Percentiles rank a stretch among this genome's conserved stretches.
Conservation (phyloP, 1,284 basidiomycete genomes). For the Garcileccinum viscosum region DNA sequence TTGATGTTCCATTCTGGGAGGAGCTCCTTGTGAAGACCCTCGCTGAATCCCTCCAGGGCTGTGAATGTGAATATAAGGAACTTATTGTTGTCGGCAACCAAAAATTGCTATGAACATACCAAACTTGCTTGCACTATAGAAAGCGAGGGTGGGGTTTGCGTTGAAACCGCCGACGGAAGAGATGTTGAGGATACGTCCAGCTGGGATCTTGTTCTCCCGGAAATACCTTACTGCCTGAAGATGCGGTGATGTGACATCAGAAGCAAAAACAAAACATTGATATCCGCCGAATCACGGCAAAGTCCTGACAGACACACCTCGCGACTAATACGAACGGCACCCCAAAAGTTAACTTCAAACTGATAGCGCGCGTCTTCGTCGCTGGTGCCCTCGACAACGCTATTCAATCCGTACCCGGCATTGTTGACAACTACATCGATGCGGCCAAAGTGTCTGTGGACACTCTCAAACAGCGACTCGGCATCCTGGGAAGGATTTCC, state of each 20-base stretch:
- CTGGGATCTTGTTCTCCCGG: slow-evolving; percentile 26
- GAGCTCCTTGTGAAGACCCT: slow-evolving; percentile 29
- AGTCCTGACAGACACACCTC: slow-evolving; percentile 24
- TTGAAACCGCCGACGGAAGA: slow-evolving; percentile 30
- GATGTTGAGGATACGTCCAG: slow-evolving; percentile 32
- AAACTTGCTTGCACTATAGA: slow-evolving; percentile 32
- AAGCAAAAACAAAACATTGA: neutral
- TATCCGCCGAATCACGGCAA: neutral
- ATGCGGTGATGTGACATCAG: neutral
- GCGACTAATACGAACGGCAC: slow-evolving; percentile 36
- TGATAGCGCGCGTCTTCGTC: slow-evolving; percentile 39
- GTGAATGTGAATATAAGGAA: too few relatives aligned
- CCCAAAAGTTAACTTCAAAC: slow-evolving; percentile 50
- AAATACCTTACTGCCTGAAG: slow-evolving; percentile 31
- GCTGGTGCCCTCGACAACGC: slow-evolving; percentile 31
- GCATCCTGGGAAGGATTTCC: slow-evolving; percentile 29
- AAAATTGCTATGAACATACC: slow-evolving; percentile 14
- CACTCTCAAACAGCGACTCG: slow-evolving; percentile 40
- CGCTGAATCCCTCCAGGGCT: slow-evolving; percentile 34
- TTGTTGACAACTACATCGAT: slow-evolving; percentile 54
- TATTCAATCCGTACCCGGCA: slow-evolving; percentile 38
- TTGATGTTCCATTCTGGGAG: slow-evolving; percentile 32
- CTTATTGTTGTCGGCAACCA: too few relatives aligned
- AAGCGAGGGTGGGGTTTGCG: slow-evolving; percentile 24
- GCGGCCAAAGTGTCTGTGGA: slow-evolving; percentile 44